A percentile compares a stretch with the other conserved stretches of the same genome.
Conservation (phyloP, 257 asterid species). For the Penstemon eatonii region DNA sequence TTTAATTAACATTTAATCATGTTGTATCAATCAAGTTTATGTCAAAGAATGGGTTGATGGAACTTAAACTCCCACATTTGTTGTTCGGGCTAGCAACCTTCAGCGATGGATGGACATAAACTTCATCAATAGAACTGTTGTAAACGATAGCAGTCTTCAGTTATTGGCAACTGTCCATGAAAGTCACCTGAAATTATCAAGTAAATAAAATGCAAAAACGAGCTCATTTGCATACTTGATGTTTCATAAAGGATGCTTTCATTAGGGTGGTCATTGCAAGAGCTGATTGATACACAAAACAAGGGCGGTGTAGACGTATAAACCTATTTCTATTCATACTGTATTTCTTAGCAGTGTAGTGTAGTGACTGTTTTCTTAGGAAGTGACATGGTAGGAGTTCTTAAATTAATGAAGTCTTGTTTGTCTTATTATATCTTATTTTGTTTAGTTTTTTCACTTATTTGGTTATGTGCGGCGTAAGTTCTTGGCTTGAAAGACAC, state of each 20-base stretch:
- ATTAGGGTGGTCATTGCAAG: neutral
- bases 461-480: too few species aligned
- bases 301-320: neutral
- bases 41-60: conserved; percentile 26
- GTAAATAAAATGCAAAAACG: neutral
- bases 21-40: neutral
- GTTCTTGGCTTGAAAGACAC: too few species aligned
- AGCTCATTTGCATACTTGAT: conserved; percentile 10
- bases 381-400: neutral
- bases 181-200: neutral
- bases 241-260: neutral
- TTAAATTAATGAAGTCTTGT: neutral
- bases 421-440: neutral
- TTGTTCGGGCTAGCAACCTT: conserved; percentile 20
- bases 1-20: too few species aligned
- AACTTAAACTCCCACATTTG: conserved; percentile 30
- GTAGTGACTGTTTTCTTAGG: neutral
- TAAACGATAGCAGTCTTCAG: neutral
- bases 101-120: neutral
- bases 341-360: neutral
- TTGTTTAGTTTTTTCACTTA: too few species aligned
- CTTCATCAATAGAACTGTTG: too few species aligned
- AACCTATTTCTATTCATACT: neutral
- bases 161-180: neutral
- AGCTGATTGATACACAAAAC: neutral